These are phyloP conservation scores for Hymenoscyphus fructigenus DNA, from an alignment of 2,329 filamentous ascomycete genomes.

Conservation along the genomic window DNA sequence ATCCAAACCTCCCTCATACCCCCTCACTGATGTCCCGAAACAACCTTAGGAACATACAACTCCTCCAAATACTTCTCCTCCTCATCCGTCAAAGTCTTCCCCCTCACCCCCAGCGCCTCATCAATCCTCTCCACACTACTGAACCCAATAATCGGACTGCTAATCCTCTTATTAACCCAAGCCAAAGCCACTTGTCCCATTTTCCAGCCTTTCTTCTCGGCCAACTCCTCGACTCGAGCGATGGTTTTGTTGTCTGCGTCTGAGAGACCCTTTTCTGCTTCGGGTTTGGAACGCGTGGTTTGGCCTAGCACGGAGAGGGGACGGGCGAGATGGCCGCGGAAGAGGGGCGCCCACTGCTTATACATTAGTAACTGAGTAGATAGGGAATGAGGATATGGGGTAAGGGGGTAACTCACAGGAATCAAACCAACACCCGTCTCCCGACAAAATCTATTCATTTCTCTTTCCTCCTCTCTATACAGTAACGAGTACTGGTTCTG, in stretches of 20 bases:
- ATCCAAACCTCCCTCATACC: too few species aligned
- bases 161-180: conserved; percentile 49
- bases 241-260: conserved; percentile 53
- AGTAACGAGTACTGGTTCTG: conserved; percentile 55
- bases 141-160: conserved; percentile 53
- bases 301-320: conserved; percentile 24
- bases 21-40: conserved; percentile 33
- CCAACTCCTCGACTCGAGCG: conserved; percentile 54
- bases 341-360: conserved; percentile 38
- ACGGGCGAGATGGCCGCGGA: conserved; percentile 37
- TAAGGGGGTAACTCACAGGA: conserved; percentile 21
- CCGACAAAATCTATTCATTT: conserved; percentile 45
- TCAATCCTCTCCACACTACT: conserved; percentile 51
- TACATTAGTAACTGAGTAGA: neutral
- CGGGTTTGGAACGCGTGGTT: conserved; percentile 27
- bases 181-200: conserved; percentile 59
- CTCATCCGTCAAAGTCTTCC: conserved; percentile 47
- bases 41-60: conserved; percentile 48
- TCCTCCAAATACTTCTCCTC: conserved; percentile 55
- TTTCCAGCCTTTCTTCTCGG: conserved; percentile 54
- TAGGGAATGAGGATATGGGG: neutral
- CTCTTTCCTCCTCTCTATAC: conserved; percentile 57
- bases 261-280: conserved; percentile 37
- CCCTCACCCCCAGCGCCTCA: conserved; percentile 46
- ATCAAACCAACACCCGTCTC: conserved; percentile 45